phyloP scores from a whole-genome alignment of 768 basidiomycete species.

The Amanita pseudoporphyria region DNA sequence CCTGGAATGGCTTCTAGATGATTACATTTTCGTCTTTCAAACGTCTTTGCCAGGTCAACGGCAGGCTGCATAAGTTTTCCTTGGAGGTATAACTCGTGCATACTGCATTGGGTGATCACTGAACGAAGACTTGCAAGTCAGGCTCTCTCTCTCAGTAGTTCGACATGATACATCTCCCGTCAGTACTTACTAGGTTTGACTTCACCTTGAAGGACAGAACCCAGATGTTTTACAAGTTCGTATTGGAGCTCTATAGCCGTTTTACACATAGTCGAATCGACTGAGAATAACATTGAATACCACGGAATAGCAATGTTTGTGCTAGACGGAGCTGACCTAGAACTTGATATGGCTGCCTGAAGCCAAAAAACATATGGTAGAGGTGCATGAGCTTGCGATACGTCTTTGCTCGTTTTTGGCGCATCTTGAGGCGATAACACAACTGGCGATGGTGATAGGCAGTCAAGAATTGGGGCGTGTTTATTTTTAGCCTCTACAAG shows the following conservation, averaged over 20 bases:
- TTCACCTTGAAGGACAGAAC: slow-evolving; percentile 72
- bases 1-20: slow-evolving; percentile 82
- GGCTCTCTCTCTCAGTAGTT: slow-evolving; percentile 14
- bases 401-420: slow-evolving; percentile 91
- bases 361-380: slow-evolving; percentile 81
- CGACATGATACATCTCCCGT: slow-evolving; percentile 4
- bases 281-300: slow-evolving; percentile 27
- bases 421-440: too few species aligned
- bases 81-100: slow-evolving; percentile 85
- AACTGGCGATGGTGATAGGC: not conserved
- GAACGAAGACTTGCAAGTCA: slow-evolving; percentile 35
- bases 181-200: slow-evolving; percentile 80
- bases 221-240: slow-evolving; percentile 69
- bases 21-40: slow-evolving; percentile 92
- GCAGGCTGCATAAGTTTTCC: slow-evolving; percentile 65
- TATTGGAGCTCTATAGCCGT: slow-evolving; percentile 56
- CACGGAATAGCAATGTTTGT: slow-evolving; percentile 6
- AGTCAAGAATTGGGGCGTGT: slow-evolving; percentile 10
- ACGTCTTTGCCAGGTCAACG: slow-evolving; percentile 85
- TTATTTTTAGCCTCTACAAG: slow-evolving; percentile 8
- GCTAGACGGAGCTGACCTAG: slow-evolving; percentile 46
- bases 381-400: slow-evolving; percentile 92
- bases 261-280: slow-evolving; percentile 81
- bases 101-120: slow-evolving; percentile 99
- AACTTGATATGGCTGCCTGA: slow-evolving; percentile 90